Base-by-base conservation (phyloP, 2,329 filamentous ascomycete genomes). In the Podosphaera leucotricha region DNA sequence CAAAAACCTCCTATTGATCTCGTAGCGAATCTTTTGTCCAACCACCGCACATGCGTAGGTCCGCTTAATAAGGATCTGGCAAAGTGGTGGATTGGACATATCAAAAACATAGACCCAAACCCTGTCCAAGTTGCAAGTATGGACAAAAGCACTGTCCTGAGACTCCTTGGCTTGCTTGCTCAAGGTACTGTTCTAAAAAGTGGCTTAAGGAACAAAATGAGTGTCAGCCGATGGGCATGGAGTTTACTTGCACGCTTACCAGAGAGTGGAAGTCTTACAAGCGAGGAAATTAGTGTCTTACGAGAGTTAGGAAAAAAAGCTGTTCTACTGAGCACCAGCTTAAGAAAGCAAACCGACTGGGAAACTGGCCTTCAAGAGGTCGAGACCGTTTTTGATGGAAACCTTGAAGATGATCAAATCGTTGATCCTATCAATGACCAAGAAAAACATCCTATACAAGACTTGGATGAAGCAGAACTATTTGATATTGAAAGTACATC, bases 221-320 rank as follows among this genome's bases (percentile, higher is more conserved):
- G 76, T 41, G 75, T 81, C 3, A 85, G 83, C 47, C 69, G 75
- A 15, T 95, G 87, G 87, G 65, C 82, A 3, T 94, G 85, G 86
- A 76, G 79, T 0, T 60, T 93, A 46, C 64, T 94, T 38, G 83
- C 80, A 2, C 71, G 75, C 46, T 67, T 87, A 46, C 77, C 80
- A 0, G 80, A 82, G 30, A 64, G 73, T 8, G 84, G 84, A 1
- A 75, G 81, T 58, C 64, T 94, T 57, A 72, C 74, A 48, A 79
- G 82, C 49, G 71, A 75, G 38, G 80, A 90, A 54, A 72, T 92
- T 26, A 77, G 75, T 4, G 73, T 75, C 54, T 64, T 94, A 22
- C 69, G 87, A 43, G 82, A 90, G 46, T 59, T 95, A 28, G 85
- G 80, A 0, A 83, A 84, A 60, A 71, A 76, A 50, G 84, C 84